Conservation (phyloP, 2,329 filamentous ascomycete species). For the Ceratocystis huliohia region DNA sequence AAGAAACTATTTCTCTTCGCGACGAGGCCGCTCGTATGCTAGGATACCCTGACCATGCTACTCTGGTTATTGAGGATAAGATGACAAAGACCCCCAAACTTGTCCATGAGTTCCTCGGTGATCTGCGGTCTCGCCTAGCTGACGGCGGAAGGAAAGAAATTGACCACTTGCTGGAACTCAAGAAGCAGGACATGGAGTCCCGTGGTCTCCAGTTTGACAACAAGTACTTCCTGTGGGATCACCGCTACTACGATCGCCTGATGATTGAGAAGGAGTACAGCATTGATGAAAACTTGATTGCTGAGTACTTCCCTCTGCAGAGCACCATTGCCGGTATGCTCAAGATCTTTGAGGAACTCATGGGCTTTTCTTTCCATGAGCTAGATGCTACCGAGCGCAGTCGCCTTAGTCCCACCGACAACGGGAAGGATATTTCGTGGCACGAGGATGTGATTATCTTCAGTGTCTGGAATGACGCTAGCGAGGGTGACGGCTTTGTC, state of each 20-base stretch:
- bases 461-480: constrained; percentile 67
- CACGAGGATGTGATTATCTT: constrained; percentile 74
- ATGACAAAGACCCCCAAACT: constrained; percentile 69
- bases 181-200: constrained; percentile 54
- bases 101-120: constrained; percentile 59
- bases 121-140: constrained; percentile 53
- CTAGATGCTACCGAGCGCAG: constrained; percentile 53
- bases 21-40: constrained; percentile 67
- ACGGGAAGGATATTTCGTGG: constrained; percentile 62
- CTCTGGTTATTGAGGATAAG: constrained; percentile 66
- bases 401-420: constrained; percentile 51
- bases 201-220: constrained; percentile 48
- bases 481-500: constrained; percentile 58
- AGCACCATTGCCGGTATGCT: constrained; percentile 67
- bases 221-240: constrained; percentile 73
- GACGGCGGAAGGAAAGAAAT: constrained; percentile 61
- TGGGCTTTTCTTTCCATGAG: constrained; percentile 67
- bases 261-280: constrained; percentile 71
- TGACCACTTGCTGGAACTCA: constrained; percentile 56
- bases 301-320: constrained; percentile 71
- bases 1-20: constrained; percentile 59
- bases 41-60: constrained; percentile 64
- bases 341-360: constrained; percentile 69
- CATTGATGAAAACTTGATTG: constrained; percentile 66
- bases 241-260: constrained; percentile 65